phyloP scores from a whole-genome alignment of 768 basidiomycete genomes.

The Leccinellum luteum region DNA sequence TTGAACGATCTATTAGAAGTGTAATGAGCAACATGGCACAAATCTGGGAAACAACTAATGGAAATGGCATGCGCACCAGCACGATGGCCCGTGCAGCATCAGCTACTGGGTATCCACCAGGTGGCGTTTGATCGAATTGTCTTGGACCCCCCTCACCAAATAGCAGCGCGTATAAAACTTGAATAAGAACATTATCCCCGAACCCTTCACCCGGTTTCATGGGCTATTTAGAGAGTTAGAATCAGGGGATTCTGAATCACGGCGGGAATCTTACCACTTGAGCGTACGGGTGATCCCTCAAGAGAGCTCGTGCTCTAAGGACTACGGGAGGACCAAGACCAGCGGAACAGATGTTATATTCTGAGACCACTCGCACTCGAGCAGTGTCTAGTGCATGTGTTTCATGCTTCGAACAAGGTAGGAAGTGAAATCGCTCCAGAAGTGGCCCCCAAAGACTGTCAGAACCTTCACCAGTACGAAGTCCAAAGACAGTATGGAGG shows the following conservation, averaged over 20 bases:
- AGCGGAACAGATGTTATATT: neutral
- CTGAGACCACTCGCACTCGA: neutral
- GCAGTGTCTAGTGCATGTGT: neutral
- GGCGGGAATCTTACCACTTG: neutral
- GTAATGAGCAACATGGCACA: neutral
- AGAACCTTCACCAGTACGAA: neutral
- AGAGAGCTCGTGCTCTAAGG: neutral
- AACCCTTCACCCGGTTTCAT: neutral
- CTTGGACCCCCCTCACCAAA: neutral
- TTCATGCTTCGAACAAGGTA: neutral
- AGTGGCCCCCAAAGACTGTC: neutral
- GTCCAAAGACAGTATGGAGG: neutral
- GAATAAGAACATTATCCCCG: neutral
- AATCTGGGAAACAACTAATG: neutral
- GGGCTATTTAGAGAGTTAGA: neutral
- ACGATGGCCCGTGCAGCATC: neutral
- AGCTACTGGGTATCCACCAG: neutral
- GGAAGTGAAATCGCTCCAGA: neutral
- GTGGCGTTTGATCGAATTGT: neutral
- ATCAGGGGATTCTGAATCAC: neutral
- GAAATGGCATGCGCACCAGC: neutral
- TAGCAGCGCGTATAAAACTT: neutral
- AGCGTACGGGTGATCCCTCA: neutral
- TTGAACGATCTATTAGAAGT: neutral
- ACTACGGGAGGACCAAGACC: neutral